Percentiles rank a stretch among this genome's conserved stretches.
Conservation (phyloP, 257 asterid genomes). For the Solanum bulbocastanum region DNA sequence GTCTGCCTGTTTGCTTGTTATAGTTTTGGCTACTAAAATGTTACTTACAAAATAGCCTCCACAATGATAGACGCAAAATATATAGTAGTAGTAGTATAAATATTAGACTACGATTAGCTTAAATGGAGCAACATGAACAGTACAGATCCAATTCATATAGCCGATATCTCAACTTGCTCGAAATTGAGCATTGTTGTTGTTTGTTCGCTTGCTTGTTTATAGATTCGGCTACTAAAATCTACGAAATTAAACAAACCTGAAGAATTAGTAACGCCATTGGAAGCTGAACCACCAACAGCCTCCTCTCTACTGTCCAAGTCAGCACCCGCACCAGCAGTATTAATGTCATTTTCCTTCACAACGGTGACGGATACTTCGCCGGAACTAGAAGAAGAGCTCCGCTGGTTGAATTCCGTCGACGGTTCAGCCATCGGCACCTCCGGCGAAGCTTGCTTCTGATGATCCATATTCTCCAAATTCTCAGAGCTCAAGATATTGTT, state of each 20-base stretch:
- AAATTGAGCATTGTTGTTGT: neutral
- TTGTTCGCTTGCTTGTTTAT: neutral
- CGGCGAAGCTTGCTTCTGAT: neutral
- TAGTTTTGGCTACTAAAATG: neutral
- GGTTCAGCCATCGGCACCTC: constrained; percentile 21
- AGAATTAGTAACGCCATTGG: constrained; percentile 5
- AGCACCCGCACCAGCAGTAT: neutral
- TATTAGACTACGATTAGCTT: neutral
- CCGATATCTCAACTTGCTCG: neutral
- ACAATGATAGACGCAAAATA: neutral
- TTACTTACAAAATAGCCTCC: neutral
- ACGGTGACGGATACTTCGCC: constrained; percentile 33
- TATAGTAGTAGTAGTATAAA: neutral
- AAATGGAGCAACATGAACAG: neutral
- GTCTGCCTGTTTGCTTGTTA: neutral
- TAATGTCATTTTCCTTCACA: constrained; percentile 23
- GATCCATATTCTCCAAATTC: neutral
- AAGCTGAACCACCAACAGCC: neutral
- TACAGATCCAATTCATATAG: neutral
- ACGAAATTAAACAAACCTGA: constrained; percentile 36
- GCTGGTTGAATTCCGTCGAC: constrained; percentile 17
- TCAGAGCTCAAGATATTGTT: neutral
- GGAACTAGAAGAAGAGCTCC: constrained; percentile 34
- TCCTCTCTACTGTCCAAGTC: neutral
- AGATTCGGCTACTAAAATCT: neutral